These are phyloP conservation scores for Neurospora hispaniola DNA, from an alignment of 495 filamentous ascomycete genomes.

Conservation along the genomic window DNA sequence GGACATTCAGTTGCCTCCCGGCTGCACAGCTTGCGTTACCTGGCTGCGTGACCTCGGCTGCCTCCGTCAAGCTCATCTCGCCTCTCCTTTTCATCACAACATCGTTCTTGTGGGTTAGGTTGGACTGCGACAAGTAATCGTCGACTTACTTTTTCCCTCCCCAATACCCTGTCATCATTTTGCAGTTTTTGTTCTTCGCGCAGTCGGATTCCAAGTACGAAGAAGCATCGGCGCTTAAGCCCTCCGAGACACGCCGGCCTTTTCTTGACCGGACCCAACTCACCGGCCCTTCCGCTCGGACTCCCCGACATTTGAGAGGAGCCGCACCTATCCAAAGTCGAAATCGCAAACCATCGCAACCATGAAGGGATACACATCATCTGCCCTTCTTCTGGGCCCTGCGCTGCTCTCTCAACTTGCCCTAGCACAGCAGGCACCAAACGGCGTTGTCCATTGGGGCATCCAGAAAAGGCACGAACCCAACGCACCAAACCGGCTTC, in stretches of 20 bases:
- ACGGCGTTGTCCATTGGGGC: constrained; percentile 33
- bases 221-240: neutral
- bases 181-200: neutral
- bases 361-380: constrained; percentile 16
- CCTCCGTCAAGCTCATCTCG: neutral
- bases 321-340: neutral
- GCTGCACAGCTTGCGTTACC: neutral
- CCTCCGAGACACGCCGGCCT: neutral
- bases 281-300: neutral
- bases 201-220: neutral
- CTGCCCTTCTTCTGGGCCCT: constrained; percentile 16
- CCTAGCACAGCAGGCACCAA: constrained; percentile 17
- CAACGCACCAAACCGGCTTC: constrained; percentile 10
- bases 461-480: constrained; percentile 20
- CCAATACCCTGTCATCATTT: neutral
- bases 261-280: neutral
- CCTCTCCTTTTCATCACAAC: neutral
- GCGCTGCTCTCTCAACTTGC: constrained; percentile 20
- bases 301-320: neutral
- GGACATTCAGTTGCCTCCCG: neutral
- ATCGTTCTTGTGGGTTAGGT: neutral
- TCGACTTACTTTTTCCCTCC: neutral
- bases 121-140: neutral
- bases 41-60: neutral
- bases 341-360: neutral